Conservation (phyloP, 306 rosid genomes). For the Benincasa hispida region DNA sequence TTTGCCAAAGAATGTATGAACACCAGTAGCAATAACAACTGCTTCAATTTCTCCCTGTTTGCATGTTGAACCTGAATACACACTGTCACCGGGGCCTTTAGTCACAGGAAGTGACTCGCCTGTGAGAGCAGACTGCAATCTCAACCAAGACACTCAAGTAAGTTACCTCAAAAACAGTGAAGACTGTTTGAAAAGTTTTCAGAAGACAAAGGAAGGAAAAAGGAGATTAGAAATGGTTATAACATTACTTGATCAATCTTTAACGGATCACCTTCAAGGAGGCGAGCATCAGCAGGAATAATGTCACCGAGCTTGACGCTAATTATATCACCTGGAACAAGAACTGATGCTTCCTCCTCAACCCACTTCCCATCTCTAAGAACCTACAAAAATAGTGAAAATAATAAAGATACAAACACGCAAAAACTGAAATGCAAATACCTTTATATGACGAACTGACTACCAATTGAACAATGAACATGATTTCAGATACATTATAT, state of each 20-base stretch:
- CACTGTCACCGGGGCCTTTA: conserved; percentile 47
- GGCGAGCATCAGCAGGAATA: conserved; percentile 78
- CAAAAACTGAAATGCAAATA: neutral
- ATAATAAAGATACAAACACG: neutral
- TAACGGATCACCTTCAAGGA: conserved; percentile 73
- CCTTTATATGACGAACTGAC: neutral
- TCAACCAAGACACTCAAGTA: neutral
- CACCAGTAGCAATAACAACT: conserved; percentile 69
- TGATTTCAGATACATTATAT: neutral
- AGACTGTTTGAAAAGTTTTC: neutral
- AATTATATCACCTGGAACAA: conserved; percentile 75
- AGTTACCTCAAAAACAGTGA: neutral
- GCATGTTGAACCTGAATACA: conserved; percentile 79
- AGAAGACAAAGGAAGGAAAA: neutral
- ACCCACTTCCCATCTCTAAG: conserved; percentile 72
- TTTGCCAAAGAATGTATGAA: conserved; percentile 82
- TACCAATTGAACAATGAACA: neutral
- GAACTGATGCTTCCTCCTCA: conserved; percentile 66
- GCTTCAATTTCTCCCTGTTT: conserved; percentile 87
- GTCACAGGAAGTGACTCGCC: conserved; percentile 85
- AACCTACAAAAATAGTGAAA: conserved; percentile 24
- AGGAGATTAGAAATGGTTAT: neutral
- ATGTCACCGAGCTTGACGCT: conserved; percentile 79
- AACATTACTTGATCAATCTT: conserved; percentile 66
- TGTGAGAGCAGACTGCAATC: conserved; percentile 59